Conservation (phyloP, 306 rosid species). For the Cotoneaster glaucophyllus region DNA sequence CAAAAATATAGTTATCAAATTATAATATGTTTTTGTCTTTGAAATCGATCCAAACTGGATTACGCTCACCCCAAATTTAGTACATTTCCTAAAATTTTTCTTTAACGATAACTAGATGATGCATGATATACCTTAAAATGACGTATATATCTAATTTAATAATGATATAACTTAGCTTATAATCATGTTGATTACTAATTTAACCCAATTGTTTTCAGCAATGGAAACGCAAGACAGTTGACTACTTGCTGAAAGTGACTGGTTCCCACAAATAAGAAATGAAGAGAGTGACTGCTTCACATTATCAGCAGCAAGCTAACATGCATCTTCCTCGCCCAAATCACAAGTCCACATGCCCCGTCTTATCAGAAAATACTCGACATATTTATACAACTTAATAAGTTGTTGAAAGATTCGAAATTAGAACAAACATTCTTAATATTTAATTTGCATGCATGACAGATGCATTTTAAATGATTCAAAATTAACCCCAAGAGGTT, state of each 20-base stretch:
- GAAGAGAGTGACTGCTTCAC: not conserved
- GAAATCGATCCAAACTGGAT: no score
- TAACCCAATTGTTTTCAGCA: not conserved
- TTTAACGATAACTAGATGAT: not conserved
- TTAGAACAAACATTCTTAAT: not conserved
- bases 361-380: not conserved
- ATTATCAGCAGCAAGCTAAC: not conserved
- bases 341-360: not conserved
- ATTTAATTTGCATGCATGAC: no score
- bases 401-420: not conserved
- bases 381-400: not conserved
- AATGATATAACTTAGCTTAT: not conserved
- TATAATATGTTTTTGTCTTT: no score
- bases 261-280: not conserved
- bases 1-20: no score
- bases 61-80: not conserved
- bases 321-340: not conserved
- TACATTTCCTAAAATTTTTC: not conserved
- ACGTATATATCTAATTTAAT: no score
- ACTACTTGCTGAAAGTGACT: not conserved
- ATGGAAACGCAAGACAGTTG: not conserved
- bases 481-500: no score
- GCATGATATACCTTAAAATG: not conserved
- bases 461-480: not conserved
- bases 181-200: not conserved